Conservation (phyloP, 2,329 filamentous ascomycete genomes). For the Periconia sp. region DNA sequence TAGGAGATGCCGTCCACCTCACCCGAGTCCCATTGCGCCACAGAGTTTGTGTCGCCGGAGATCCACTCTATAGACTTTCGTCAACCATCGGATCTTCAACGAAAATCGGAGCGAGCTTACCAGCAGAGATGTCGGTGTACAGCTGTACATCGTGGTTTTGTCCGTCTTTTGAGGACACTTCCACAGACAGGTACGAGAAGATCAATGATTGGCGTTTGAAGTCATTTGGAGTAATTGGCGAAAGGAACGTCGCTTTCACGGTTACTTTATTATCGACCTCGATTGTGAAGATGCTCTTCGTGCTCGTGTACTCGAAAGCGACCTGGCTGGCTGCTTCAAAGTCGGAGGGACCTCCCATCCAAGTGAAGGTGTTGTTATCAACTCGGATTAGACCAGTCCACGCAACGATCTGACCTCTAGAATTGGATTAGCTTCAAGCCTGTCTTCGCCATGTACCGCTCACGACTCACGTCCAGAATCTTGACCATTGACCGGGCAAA, state of each 20-base stretch:
- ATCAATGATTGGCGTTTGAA: conserved; percentile 67
- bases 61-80: conserved; percentile 63
- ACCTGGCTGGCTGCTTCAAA: conserved; percentile 58
- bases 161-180: conserved; percentile 65
- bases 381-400: conserved; percentile 73
- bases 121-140: conserved; percentile 72
- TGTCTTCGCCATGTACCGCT: conserved; percentile 1
- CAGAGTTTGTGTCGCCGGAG: conserved; percentile 60
- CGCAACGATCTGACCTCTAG: conserved; percentile 58
- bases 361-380: conserved; percentile 47
- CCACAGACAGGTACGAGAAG: conserved; percentile 70
- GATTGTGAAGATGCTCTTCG: conserved; percentile 69
- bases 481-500: conserved; percentile 69
- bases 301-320: conserved; percentile 70
- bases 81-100: conserved; percentile 13
- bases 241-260: conserved; percentile 70
- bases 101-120: conserved; percentile 44
- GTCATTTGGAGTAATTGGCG: conserved; percentile 68
- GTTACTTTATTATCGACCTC: conserved; percentile 62
- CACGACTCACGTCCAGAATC: conserved; percentile 64
- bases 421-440: conserved; percentile 24
- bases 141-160: conserved; percentile 65
- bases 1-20: conserved; percentile 53
- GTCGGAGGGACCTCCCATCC: conserved; percentile 54
- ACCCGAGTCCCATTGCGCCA: conserved; percentile 65